A percentile compares a stretch with the other conserved stretches of the same genome.
Evolutionary conservation across 2,329 filamentous ascomycete genomes (phyloP).

Genomic region (Arthrobotrys entomopaga): DNA sequence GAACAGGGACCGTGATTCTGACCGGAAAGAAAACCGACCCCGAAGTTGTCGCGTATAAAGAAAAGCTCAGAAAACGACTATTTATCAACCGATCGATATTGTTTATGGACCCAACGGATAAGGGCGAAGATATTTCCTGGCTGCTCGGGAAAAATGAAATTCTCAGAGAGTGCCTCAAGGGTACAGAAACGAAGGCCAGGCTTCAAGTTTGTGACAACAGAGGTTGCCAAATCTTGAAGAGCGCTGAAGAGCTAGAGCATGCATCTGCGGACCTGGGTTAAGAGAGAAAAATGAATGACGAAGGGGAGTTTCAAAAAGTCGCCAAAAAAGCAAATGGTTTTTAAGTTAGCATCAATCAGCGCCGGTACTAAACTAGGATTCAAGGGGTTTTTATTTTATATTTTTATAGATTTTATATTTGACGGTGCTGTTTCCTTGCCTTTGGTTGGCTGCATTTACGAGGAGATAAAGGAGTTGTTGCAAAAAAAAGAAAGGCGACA

Average conservation of each 20-base stretch:
- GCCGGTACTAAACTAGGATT: conserved; percentile 9
- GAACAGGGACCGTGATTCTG: conserved; percentile 71
- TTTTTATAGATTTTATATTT: not conserved
- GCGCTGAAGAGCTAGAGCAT: conserved; percentile 57
- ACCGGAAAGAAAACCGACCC: conserved; percentile 60
- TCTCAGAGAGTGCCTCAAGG: conserved; percentile 62
- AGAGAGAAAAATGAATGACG: not conserved
- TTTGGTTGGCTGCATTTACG: conserved; percentile 42
- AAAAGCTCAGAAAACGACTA: conserved; percentile 60
- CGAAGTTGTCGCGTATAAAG: conserved; percentile 62
- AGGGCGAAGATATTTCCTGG: conserved; percentile 62
- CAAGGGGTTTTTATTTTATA: not conserved
- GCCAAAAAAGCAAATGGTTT: conserved; percentile 17
- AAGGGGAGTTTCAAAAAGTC: not conserved
- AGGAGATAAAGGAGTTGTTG: conserved; percentile 45
- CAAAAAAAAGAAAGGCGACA: conserved; percentile 19
- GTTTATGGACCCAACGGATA: conserved; percentile 57
- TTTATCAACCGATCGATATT: conserved; percentile 58
- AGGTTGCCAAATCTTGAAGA: conserved; percentile 64
- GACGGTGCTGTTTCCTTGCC: not conserved
- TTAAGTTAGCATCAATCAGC: conserved; percentile 17
- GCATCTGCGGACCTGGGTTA: conserved; percentile 58
- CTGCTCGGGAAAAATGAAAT: conserved; percentile 66
- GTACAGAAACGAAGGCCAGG: conserved; percentile 62
- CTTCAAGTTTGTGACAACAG: conserved; percentile 66